phyloP scores from a whole-genome alignment of 106 monocot species.

The Phalaenopsis aphrodite region DNA sequence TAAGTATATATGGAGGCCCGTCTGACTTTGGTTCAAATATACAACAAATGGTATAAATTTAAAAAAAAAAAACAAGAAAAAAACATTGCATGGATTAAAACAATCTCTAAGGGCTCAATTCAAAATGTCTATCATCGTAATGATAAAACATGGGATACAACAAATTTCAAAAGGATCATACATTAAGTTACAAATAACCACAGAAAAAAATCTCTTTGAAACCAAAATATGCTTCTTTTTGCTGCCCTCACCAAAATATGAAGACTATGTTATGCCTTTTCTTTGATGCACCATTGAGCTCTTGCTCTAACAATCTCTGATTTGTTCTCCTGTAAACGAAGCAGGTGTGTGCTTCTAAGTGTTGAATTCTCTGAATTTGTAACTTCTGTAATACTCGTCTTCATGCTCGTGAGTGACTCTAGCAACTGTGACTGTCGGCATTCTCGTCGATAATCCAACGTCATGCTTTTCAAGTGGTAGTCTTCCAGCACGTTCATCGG shows the following conservation, averaged over 20 bases:
- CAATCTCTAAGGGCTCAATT: too few relatives aligned
- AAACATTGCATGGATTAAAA: too few relatives aligned
- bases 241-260: not conserved
- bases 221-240: not conserved
- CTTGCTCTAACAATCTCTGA: slow-evolving; percentile 49
- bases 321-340: slow-evolving; percentile 41
- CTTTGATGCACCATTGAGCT: slow-evolving; percentile 47
- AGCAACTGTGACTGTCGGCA: slow-evolving; percentile 42
- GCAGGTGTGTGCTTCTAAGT: slow-evolving; percentile 43
- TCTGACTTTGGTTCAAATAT: too few relatives aligned
- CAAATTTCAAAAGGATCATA: too few relatives aligned
- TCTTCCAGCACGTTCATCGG: slow-evolving; percentile 44
- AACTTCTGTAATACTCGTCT: not conserved
- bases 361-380: slow-evolving; percentile 4
- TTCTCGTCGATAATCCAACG: slow-evolving; percentile 50
- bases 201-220: too few relatives aligned
- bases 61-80: too few relatives aligned
- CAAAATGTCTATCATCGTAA: too few relatives aligned
- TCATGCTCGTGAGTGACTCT: slow-evolving; percentile 52
- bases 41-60: too few relatives aligned
- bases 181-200: too few relatives aligned
- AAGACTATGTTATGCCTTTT: slow-evolving; percentile 4
- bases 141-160: too few relatives aligned
- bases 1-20: too few relatives aligned
- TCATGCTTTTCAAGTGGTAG: slow-evolving; percentile 48